phyloP scores from a whole-genome alignment of 1,284 basidiomycete genomes.

The Malassezia yamatoensis region DNA sequence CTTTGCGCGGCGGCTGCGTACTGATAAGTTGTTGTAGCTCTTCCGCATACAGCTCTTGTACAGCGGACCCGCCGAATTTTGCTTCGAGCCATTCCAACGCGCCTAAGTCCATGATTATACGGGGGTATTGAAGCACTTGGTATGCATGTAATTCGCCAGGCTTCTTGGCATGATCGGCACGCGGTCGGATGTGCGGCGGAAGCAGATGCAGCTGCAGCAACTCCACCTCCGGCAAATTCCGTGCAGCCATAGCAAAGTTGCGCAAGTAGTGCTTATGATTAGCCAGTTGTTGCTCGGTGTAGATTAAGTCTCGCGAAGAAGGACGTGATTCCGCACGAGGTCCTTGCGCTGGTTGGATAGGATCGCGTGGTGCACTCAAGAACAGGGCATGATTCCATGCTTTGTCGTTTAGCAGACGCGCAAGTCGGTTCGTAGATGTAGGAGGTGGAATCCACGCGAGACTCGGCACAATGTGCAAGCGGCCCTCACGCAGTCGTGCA shows the following conservation, averaged over 20 bases:
- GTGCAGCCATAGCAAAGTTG: constrained; percentile 33
- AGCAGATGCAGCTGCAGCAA: constrained; percentile 38
- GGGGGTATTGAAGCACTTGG: constrained; percentile 35
- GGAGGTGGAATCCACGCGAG: constrained; percentile 50
- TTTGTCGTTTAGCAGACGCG: constrained; percentile 30
- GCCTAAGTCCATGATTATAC: constrained; percentile 43
- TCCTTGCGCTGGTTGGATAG: constrained; percentile 13
- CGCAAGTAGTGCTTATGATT: constrained; percentile 26
- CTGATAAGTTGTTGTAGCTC: constrained; percentile 1
- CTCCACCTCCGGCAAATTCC: constrained; percentile 36
- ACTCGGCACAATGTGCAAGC: constrained; percentile 62
- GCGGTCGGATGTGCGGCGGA: constrained; percentile 26
- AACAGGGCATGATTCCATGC: constrained; percentile 40
- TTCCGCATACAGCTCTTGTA: constrained; percentile 24
- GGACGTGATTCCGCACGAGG: constrained; percentile 23
- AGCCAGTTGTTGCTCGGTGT: constrained; percentile 27
- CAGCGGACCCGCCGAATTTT: constrained; percentile 41
- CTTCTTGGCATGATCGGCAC: constrained; percentile 33
- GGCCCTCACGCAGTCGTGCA: constrained; percentile 63
- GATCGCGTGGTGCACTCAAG: constrained; percentile 40
- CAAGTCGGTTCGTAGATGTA: constrained; percentile 29
- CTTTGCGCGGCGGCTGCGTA: background rate
- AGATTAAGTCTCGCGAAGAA: constrained; percentile 33
- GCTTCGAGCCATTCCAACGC: constrained; percentile 48
- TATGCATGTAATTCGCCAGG: constrained; percentile 47